Evolutionary conservation across 2,329 filamentous ascomycete genomes (phyloP).

Genomic region (Pyrenophora teres): DNA sequence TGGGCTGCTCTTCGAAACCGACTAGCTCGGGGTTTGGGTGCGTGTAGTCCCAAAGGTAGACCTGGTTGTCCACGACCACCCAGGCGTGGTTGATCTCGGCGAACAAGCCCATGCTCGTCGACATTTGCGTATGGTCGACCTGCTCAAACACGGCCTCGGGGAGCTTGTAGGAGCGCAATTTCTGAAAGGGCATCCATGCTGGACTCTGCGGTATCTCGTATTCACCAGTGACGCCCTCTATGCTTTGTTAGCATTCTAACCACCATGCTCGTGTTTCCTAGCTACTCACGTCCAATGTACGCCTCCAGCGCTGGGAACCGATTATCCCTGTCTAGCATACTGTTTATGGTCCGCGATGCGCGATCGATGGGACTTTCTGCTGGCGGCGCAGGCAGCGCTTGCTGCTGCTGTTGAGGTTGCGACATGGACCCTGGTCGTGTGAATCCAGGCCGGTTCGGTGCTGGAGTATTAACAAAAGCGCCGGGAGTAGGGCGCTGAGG

Average conservation of each 20-base stretch:
- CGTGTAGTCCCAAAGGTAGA: constrained; percentile 98
- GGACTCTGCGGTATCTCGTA: constrained; percentile 75
- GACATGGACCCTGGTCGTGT: constrained; percentile 33
- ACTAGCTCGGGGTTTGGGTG: constrained; percentile 88
- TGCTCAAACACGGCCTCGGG: constrained; percentile 92
- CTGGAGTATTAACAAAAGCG: constrained; percentile 76
- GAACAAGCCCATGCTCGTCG: constrained; percentile 94
- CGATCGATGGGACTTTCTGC: constrained; percentile 69
- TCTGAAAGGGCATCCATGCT: constrained; percentile 89
- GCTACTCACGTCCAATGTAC: constrained; percentile 78
- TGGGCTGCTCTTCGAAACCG: constrained; percentile 85
- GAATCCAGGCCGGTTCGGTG: constrained; percentile 48
- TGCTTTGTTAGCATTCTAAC: constrained; percentile 35
- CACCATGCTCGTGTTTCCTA: neutral
- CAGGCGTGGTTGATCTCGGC: constrained; percentile 94
- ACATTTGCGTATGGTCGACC: constrained; percentile 83
- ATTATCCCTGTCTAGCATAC: constrained; percentile 73
- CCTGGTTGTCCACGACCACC: constrained; percentile 91
- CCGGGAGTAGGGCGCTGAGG: constrained; percentile 75
- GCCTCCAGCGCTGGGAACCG: constrained; percentile 87
- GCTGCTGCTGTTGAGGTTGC: constrained; percentile 31
- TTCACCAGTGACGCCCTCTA: constrained; percentile 87
- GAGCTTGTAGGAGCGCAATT: constrained; percentile 82
- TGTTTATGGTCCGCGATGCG: constrained; percentile 82
- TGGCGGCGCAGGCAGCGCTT: constrained; percentile 30